Evolutionary conservation across 805 yeast species (phyloP), one percentile per base, ranked within the genome.

Genomic region (Clavispora phyllophila): DNA sequence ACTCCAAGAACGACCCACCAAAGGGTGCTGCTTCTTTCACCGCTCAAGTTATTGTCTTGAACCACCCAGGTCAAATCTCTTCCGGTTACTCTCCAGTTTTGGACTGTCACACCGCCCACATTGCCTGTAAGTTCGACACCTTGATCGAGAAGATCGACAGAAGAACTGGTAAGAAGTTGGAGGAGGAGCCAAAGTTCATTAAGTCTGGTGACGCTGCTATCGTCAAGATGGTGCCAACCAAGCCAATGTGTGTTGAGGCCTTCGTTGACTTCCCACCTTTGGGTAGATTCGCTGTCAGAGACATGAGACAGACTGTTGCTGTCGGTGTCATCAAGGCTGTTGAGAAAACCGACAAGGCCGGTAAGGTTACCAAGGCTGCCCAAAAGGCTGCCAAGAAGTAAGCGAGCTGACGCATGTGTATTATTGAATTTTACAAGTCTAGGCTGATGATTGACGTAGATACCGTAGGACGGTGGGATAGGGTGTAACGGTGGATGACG

Each of bases 291-390:
- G 72, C 72, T 72, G 96, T 89, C 82, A 90, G 97, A 86, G 97
- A 89, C 79, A 89, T 89, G 97, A 87, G 97, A 86, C 96, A 89
- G 79, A 90, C 97, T 63, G 97, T 90, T 66, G 97, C 97, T 72
- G 97, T 90, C 71, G 97, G 97, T 87, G 96, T 90, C 70, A 86
- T 91, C 85, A 91, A 91, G 84, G 74, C 88, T 55, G 96, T 88
- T 63, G 95, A 79, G 66, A 88, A 88, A 85, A 67, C 86, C 58
- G 84, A 81, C 75, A 76, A 75, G 74, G 87, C 88, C 66, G 90
- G 88, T 76, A 87, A 87, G 89, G 93, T 87, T 65, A 87, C 96
- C 89, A 87, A 87, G 88, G 87, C 96, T 73, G 96, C 96, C 72
- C 73, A 72, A 58, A 82, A 82, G 82, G 87, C 87, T 68, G 76